phyloP scores from a whole-genome alignment of 2,329 filamentous ascomycete species.

The Penicillium thymicola region DNA sequence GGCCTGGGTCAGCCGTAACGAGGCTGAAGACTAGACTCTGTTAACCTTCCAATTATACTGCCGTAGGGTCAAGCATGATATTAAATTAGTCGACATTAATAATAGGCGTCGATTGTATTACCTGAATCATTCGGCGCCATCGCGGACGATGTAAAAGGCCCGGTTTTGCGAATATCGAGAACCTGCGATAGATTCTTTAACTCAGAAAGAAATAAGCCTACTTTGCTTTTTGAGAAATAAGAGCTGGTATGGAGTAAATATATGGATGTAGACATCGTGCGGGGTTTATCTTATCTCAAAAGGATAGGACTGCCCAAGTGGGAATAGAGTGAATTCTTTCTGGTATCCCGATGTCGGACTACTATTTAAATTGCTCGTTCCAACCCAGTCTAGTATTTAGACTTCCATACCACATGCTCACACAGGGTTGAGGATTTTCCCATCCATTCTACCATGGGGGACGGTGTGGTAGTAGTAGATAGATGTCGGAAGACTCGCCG shows the following conservation, averaged over 20 bases:
- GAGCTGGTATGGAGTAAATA: not conserved
- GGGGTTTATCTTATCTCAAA: constrained; percentile 19
- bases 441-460: not conserved
- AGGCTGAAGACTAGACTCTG: constrained; percentile 12
- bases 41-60: not conserved
- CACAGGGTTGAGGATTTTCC: not conserved
- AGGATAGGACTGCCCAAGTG: constrained; percentile 9
- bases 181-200: not conserved
- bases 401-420: not conserved
- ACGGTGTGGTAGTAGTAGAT: not conserved
- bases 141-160: not conserved
- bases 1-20: constrained; percentile 31
- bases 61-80: not conserved
- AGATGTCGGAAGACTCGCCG: not conserved
- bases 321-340: not conserved
- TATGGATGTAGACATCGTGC: constrained; percentile 4
- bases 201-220: no score
- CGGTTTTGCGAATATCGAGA: not conserved
- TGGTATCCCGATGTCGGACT: not conserved
- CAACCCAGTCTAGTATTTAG: not conserved
- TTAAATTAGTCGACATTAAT: not conserved
- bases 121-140: constrained; percentile 1
- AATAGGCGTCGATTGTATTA: not conserved
- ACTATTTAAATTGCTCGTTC: no score
- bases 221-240: not conserved